Percentiles rank a stretch among this genome's conserved stretches.
phyloP scores from a whole-genome alignment of 2,329 filamentous ascomycete genomes.

The Diplocarpon mali region DNA sequence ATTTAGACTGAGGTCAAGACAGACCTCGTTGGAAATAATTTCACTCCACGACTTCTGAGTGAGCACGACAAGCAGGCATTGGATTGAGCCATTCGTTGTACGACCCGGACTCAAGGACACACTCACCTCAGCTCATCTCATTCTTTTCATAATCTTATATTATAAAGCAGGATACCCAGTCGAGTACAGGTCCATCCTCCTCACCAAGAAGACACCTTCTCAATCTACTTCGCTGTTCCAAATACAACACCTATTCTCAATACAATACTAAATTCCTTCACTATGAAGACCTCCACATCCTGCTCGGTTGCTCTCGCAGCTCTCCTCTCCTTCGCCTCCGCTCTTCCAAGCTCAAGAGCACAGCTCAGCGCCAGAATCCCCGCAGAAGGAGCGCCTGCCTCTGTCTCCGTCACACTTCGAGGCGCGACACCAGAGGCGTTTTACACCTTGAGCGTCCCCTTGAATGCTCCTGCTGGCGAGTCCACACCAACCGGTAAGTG shows the following conservation, averaged over 20 bases:
- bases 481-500: neutral
- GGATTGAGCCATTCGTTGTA: no score
- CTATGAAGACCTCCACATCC: neutral
- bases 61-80: no score
- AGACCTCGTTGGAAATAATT: no score
- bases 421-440: constrained; percentile 1
- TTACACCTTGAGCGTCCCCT: neutral
- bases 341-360: neutral
- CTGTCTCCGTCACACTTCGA: neutral
- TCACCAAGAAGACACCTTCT: neutral
- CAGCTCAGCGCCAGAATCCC: neutral
- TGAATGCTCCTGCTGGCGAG: neutral
- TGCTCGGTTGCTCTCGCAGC: neutral
- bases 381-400: neutral
- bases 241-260: neutral
- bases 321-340: neutral
- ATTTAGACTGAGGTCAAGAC: no score
- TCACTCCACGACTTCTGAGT: no score
- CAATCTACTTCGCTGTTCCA: neutral
- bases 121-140: no score
- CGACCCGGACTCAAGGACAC: no score
- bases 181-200: neutral
- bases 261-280: neutral
- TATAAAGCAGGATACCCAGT: no score
- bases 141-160: no score